Evolutionary conservation across 805 yeast genomes (phyloP), one percentile per base, ranked within the genome.

Genomic region (Wickerhamiella cacticola): DNA sequence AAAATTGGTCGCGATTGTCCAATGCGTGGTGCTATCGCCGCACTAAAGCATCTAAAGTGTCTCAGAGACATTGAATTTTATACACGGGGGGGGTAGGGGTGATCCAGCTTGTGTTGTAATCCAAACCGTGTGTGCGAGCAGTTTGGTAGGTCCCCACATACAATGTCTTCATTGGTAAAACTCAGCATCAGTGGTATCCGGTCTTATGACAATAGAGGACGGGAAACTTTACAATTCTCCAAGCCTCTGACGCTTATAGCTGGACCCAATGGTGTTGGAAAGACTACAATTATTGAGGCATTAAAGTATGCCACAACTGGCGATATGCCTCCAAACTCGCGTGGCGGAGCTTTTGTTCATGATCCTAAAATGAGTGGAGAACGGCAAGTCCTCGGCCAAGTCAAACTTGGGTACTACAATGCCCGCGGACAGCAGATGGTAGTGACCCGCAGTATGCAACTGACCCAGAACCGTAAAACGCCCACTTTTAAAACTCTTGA

Each of bases 261-360:
- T 24, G 99, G 99, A 0, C 82, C 82, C 45, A 92, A 92, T 64
- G 97, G 98, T 26, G 82, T 95, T 24, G 98, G 98, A 9, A 89
- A 92, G 62, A 92, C 97, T 60, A 88, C 97, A 0, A 80, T 92
- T 49, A 94, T 92, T 52, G 99, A 92, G 63, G 87, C 96, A 61
- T 69, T 92, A 51, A 76, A 87, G 60, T 92, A 87, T 63, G 89
- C 94, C 18, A 86, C 98, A 9, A 89, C 98, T 0, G 97, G 97
- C 8, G 92, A 82, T 59, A 68, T 88, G 50, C 99, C 99, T 1
- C 98, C 98, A 0, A 88, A 89, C 59, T 79, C 88, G 39, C 87
- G 84, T 61, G 95, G 95, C 46, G 97, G 97, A 7, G 97, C 96
- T 1, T 92, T 92, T 62, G 75, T 92, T 6, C 92, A 87, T 58